Conservation (phyloP, 225 moss, liverwort and hornwort species). For the Thuidium tamariscinum region DNA sequence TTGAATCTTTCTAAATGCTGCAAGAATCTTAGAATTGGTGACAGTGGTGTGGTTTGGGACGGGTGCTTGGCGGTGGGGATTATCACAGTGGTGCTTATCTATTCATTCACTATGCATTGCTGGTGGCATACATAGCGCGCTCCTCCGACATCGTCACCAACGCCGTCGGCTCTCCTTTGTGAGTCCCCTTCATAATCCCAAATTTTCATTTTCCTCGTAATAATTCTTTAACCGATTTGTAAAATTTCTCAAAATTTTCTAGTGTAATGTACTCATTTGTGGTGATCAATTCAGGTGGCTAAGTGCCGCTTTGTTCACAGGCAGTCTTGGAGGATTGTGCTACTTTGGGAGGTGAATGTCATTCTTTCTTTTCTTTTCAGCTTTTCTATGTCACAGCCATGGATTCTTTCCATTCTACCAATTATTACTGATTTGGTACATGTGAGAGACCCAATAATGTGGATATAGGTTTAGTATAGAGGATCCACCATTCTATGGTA, state of each 20-base stretch:
- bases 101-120: constrained; percentile 89
- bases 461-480: background rate
- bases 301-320: constrained; percentile 66
- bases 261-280: background rate
- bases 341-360: constrained; percentile 59
- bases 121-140: constrained; percentile 95
- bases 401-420: background rate
- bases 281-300: constrained; percentile 55
- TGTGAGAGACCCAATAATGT: background rate
- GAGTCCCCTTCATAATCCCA: background rate
- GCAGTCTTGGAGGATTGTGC: constrained; percentile 69
- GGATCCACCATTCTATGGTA: background rate
- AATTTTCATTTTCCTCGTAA: background rate
- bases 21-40: background rate
- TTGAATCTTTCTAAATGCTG: background rate
- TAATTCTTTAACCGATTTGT: background rate
- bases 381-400: background rate
- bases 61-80: background rate
- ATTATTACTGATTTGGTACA: background rate
- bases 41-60: background rate
- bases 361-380: background rate
- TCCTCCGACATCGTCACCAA: constrained; percentile 83
- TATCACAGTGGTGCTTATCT: constrained; percentile 63
- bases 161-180: constrained; percentile 67
- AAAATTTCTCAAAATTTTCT: background rate